Conservation (phyloP, 1,284 basidiomycete species). For the Melampsora americana region DNA sequence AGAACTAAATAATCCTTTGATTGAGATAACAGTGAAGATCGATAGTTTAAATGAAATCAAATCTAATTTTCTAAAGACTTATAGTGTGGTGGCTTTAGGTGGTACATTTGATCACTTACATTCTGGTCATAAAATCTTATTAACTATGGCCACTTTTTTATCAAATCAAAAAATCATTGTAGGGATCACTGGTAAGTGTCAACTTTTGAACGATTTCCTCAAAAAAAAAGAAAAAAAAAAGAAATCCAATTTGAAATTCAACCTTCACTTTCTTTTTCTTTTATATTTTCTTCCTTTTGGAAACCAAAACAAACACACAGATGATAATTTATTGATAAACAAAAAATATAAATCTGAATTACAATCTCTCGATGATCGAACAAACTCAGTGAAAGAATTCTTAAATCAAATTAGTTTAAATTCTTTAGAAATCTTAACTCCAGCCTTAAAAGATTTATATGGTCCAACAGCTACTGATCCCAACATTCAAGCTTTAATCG, state of each 20-base stretch:
- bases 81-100: constrained; percentile 57
- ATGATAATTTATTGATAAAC: background rate
- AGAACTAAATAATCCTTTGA: background rate
- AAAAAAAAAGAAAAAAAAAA: no score
- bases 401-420: constrained; percentile 35
- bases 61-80: no score
- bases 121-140: constrained; percentile 91
- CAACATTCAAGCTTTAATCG: constrained; percentile 77
- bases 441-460: constrained; percentile 64
- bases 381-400: no score
- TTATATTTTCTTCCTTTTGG: background rate
- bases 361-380: no score
- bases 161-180: constrained; percentile 75
- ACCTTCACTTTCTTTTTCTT: background rate
- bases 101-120: constrained; percentile 97
- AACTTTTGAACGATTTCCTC: background rate
- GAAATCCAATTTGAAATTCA: background rate
- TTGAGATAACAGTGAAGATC: no score
- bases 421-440: constrained; percentile 14
- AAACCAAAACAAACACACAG: no score
- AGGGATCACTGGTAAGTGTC: constrained; percentile 70
- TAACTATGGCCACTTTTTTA: constrained; percentile 83
- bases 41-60: no score
- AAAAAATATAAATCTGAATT: no score
- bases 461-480: constrained; percentile 82